These are phyloP conservation scores for Fusarium succisae DNA, from an alignment of 2,329 filamentous ascomycete genomes.

Conservation along the genomic window DNA sequence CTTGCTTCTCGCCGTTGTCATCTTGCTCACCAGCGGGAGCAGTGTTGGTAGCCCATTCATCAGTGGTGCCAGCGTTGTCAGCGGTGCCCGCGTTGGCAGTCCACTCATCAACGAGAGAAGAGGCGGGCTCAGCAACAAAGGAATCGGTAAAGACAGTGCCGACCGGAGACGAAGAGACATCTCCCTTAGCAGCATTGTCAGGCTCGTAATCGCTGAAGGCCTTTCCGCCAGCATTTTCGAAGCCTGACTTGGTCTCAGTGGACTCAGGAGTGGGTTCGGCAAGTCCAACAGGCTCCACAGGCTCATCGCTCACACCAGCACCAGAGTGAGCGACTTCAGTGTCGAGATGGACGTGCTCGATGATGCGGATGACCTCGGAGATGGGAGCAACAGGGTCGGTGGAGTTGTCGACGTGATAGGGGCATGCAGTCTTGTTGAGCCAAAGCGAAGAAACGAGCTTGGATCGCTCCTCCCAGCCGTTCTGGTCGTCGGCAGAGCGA, in stretches of 20 bases:
- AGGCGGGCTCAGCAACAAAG: background rate
- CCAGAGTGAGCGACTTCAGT: background rate
- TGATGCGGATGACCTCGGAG: background rate
- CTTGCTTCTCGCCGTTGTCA: background rate
- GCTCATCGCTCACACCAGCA: background rate
- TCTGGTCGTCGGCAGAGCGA: background rate
- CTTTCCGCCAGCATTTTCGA: background rate
- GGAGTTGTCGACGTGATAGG: background rate
- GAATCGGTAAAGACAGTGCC: background rate
- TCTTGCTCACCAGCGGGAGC: background rate
- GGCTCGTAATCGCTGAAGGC: background rate
- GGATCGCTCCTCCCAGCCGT: background rate
- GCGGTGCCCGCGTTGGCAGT: background rate
- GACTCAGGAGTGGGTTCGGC: background rate
- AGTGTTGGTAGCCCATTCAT: background rate
- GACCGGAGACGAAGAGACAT: no score
- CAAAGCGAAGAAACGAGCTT: conserved; percentile 3
- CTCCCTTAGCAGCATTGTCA: background rate
- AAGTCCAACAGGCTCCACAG: background rate
- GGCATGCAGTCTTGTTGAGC: conserved; percentile 9
- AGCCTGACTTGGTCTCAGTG: background rate
- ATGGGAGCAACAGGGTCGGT: rapidly evolving
- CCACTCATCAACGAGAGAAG: background rate
- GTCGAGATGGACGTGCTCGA: background rate
- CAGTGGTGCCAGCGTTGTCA: background rate